Evolutionary conservation across 257 asterid species (phyloP), one percentile per base, ranked within the genome.

Genomic region (Linderniella brevidens): DNA sequence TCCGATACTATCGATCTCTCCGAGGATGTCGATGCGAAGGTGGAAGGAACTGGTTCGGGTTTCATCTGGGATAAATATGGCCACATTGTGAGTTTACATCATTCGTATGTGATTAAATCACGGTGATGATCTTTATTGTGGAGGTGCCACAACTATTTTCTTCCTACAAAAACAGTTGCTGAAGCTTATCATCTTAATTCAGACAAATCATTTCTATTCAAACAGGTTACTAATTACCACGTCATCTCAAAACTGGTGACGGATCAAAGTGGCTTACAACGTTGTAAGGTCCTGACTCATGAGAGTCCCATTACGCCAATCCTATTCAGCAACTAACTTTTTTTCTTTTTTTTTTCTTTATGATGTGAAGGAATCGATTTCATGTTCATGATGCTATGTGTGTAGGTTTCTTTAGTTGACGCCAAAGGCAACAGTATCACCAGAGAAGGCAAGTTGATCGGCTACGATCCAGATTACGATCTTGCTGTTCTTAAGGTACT

Each of bases 31-130:
- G 68, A 66, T 61, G 67, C 71, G 35, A 82, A 75, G 66, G 79
- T 79, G 60, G 76, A 82, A 71, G 94, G 94, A 56, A 72, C 93
- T 49, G 97, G 97, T 58, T 86, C 97, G 16, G 97, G 97, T 56
- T 86, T 86, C 70, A 69, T 86, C 49, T 86, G 94, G 97, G 94
- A 86, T 63, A 57, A 67, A 70, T 86, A 65, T 63, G 93, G 97
- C 58, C 96, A 86, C 71, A 81, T 86, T 78, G 96, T 86, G 35
- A 46, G 51, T 35, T 43, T 3, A 9, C 1, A 11, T 13, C 12
- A 9, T 46, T 17, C 10, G 11, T 46, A 17, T 46, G 19, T 44
- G 15, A 2, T 44, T 6, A 7, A 5, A 25, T 25, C 4, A 25
- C 6, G 32, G 32, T 25, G 32, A 6, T 25, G 32, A 25, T n/a